phyloP scores from a whole-genome alignment of 2,329 filamentous ascomycete species.

The Aspergillus hiratsukae region DNA sequence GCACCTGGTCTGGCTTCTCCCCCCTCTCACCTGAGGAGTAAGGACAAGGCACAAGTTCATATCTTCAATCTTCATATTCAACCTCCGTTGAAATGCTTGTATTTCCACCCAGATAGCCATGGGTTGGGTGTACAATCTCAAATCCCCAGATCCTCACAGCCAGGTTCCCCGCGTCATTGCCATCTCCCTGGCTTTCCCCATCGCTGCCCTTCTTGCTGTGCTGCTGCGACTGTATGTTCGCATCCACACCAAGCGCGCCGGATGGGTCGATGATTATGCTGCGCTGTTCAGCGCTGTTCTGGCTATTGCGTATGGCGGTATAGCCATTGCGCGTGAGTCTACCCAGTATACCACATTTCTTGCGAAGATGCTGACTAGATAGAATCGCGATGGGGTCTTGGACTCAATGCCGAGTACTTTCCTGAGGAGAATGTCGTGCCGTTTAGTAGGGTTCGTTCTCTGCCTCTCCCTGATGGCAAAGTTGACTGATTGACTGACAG shows the following conservation, averaged over 20 bases:
- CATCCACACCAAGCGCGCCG: slow-evolving; percentile 11
- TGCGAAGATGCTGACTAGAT: no score
- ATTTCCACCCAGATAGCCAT: slow-evolving; percentile 14
- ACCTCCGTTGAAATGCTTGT: no score
- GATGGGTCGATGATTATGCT: slow-evolving; percentile 26
- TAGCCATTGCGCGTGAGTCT: slow-evolving; percentile 19
- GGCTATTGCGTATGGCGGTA: slow-evolving; percentile 13
- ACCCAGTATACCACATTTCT: no score
- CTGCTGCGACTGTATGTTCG: slow-evolving; percentile 23
- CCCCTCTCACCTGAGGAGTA: no score
- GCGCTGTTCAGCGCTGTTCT: slow-evolving; percentile 19
- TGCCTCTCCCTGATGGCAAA: not conserved
- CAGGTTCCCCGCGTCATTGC: slow-evolving; percentile 19
- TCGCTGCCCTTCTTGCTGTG: slow-evolving; percentile 19
- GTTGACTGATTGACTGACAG: slow-evolving; percentile 5
- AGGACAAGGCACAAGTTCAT: no score
- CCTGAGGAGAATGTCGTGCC: slow-evolving; percentile 21
- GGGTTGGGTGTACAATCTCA: slow-evolving; percentile 28
- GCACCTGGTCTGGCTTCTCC: no score
- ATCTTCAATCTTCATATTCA: not conserved
- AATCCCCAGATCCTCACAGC: slow-evolving; percentile 18
- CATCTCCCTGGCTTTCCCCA: slow-evolving; percentile 19
- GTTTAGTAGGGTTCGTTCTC: slow-evolving; percentile 20
- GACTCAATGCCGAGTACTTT: slow-evolving; percentile 15
- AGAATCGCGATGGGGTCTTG: slow-evolving; percentile 28